Conservation (phyloP, 1,284 basidiomycete genomes). For the Sparassis latifolia region DNA sequence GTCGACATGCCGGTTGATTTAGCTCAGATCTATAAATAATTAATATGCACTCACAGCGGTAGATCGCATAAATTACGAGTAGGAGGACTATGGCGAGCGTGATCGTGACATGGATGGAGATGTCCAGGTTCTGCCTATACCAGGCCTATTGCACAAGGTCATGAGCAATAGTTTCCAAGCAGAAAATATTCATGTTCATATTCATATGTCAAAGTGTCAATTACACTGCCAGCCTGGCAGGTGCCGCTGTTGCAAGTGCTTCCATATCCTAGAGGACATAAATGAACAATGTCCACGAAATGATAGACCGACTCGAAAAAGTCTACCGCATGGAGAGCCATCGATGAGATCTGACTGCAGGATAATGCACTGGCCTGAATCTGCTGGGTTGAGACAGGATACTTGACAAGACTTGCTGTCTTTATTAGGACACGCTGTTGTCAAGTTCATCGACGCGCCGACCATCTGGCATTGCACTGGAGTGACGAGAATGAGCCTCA, state of each 20-base stretch:
- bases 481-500: background rate
- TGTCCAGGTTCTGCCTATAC: conserved; percentile 75
- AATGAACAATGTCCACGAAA: conserved; percentile 2
- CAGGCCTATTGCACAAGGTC: conserved; percentile 38
- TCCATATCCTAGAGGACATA: conserved; percentile 47
- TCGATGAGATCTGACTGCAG: conserved; percentile 75
- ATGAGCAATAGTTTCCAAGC: background rate
- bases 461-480: conserved; percentile 74
- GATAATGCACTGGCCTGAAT: conserved; percentile 62
- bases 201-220: conserved; percentile 53
- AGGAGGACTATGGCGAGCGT: conserved; percentile 59
- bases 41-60: conserved; percentile 9
- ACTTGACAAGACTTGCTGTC: conserved; percentile 71
- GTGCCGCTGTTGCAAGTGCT: conserved; percentile 63
- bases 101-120: conserved; percentile 76
- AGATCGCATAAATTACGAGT: conserved; percentile 19
- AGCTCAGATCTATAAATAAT: background rate
- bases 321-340: conserved; percentile 77
- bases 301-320: conserved; percentile 11
- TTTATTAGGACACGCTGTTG: conserved; percentile 57
- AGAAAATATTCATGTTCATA: conserved; percentile 6
- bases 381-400: conserved; percentile 71
- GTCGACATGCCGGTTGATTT: background rate
- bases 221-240: conserved; percentile 59
- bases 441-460: conserved; percentile 65